These are phyloP conservation scores for Blastosporella zonata DNA, from an alignment of 1,284 basidiomycete genomes.

Conservation along the genomic window DNA sequence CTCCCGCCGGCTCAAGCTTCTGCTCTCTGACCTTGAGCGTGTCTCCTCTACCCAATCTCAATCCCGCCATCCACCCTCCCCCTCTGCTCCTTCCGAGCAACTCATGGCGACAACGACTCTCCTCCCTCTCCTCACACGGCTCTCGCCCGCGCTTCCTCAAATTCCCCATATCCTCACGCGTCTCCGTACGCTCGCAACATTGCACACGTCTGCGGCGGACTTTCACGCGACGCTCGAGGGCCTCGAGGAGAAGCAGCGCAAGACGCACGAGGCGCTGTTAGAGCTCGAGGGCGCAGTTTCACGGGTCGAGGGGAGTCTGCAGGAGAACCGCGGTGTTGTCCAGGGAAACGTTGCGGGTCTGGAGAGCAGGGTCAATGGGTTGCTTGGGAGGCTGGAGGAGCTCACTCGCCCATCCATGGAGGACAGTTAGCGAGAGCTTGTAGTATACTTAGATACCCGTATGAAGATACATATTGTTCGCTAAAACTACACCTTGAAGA, in stretches of 20 bases:
- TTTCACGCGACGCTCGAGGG: conserved; percentile 70
- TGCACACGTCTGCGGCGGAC: conserved; percentile 81
- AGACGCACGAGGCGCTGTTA: conserved; percentile 56
- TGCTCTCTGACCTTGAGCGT: conserved; percentile 91
- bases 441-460: no score
- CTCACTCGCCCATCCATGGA: no score
- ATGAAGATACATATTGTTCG: no score
- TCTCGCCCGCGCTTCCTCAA: conserved; percentile 86
- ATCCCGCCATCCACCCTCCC: conserved; percentile 36
- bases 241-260: conserved; percentile 72
- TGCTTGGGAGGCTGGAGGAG: conserved; percentile 53
- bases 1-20: conserved; percentile 88
- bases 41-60: conserved; percentile 51
- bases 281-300: conserved; percentile 70
- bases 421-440: no score
- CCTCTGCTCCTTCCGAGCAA: conserved; percentile 21
- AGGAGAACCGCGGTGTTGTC: conserved; percentile 72
- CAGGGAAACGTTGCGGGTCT: conserved; percentile 70
- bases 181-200: conserved; percentile 75
- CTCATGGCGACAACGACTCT: conserved; percentile 43
- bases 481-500: no score
- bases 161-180: conserved; percentile 90
- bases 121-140: conserved; percentile 75
- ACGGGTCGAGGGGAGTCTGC: conserved; percentile 72
- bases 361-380: conserved; percentile 57